These are phyloP conservation scores for Bacterosira constricta DNA, from an alignment of 108 stramenopile species.

Conservation along the genomic window DNA sequence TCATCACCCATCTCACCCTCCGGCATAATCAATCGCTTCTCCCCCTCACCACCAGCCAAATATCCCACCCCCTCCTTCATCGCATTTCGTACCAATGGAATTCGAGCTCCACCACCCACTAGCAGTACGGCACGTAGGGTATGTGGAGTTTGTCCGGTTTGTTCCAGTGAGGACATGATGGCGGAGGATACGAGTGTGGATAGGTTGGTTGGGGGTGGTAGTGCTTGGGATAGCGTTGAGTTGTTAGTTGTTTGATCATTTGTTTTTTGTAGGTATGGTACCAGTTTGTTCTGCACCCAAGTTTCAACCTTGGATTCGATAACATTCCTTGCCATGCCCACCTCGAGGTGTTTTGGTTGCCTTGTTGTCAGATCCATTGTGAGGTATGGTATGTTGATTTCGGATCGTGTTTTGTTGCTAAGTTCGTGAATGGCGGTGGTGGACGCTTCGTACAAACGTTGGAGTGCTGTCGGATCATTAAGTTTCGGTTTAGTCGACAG, in stretches of 20 bases:
- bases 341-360: constrained; percentile 66
- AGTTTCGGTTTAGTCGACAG: constrained; percentile 20
- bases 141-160: constrained; percentile 48
- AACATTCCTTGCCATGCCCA: constrained; percentile 62
- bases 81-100: constrained; percentile 51
- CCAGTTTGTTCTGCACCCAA: constrained; percentile 28
- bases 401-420: constrained; percentile 53
- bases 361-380: constrained; percentile 49
- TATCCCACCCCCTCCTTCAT: constrained; percentile 25
- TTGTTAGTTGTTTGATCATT: not conserved
- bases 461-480: constrained; percentile 38
- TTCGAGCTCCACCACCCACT: constrained; percentile 68
- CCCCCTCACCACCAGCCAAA: constrained; percentile 15
- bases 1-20: constrained; percentile 47
- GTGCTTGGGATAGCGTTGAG: constrained; percentile 45
- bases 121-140: constrained; percentile 59
- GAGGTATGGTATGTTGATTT: constrained; percentile 79
- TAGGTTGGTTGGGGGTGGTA: constrained; percentile 64
- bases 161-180: constrained; percentile 64
- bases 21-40: constrained; percentile 25
- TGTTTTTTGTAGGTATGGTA: constrained; percentile 18
- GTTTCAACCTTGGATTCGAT: constrained; percentile 60
- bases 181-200: constrained; percentile 58
- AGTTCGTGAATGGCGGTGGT: constrained; percentile 60
- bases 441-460: constrained; percentile 45